Conservation (phyloP, 169 alveolate genomes). For the Sarcocystis neurona region DNA sequence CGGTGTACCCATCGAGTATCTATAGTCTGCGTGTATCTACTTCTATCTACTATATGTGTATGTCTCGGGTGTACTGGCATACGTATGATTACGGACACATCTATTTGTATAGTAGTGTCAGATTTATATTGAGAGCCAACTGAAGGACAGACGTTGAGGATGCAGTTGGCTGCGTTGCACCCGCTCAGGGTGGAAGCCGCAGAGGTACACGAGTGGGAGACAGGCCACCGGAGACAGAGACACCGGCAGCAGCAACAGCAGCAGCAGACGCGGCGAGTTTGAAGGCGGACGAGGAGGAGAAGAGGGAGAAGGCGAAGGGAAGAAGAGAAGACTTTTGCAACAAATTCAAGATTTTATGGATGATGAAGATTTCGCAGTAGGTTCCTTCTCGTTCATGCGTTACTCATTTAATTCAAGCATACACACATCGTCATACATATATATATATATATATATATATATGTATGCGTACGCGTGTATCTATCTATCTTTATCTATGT, state of each 20-base stretch:
- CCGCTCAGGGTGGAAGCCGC: constrained; percentile 26
- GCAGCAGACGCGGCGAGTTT: neutral
- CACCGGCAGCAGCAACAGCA: neutral
- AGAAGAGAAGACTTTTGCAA: neutral
- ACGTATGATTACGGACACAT: too few relatives aligned
- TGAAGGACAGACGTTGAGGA: neutral
- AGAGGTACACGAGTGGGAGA: neutral
- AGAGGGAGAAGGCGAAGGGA: neutral
- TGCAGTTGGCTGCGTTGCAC: neutral
- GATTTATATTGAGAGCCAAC: neutral
- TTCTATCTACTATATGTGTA: too few relatives aligned
- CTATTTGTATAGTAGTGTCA: too few relatives aligned
- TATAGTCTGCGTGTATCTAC: too few relatives aligned
- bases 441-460: neutral
- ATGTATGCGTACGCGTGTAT: neutral
- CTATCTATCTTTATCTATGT: too few relatives aligned
- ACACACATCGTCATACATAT: neutral
- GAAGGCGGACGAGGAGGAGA: too few relatives aligned
- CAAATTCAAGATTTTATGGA: constrained; percentile 42
- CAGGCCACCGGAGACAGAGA: neutral
- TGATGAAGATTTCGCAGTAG: constrained; percentile 27
- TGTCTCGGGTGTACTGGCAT: too few relatives aligned
- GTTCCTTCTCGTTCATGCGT: neutral
- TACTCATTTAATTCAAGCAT: neutral
- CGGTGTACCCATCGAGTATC: too few relatives aligned